Conservation (phyloP, 2,329 filamentous ascomycete genomes). For the Ophiostoma sp. region DNA sequence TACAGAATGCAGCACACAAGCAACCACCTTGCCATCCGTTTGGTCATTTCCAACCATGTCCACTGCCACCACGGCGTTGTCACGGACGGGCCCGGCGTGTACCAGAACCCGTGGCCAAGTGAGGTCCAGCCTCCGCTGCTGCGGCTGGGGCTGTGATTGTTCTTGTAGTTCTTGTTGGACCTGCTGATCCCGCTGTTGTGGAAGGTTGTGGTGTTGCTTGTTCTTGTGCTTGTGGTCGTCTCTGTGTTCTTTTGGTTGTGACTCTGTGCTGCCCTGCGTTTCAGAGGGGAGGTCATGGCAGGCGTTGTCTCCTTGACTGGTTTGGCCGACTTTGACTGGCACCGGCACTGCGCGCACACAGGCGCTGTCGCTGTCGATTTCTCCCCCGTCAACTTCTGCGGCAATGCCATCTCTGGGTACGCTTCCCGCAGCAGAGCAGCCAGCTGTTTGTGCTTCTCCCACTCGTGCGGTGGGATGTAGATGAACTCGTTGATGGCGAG, state of each 20-base stretch:
- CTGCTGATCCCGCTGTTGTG: not conserved
- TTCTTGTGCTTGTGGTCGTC: not conserved
- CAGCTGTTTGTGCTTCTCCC: not conserved
- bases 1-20: not conserved
- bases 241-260: not conserved
- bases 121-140: not conserved
- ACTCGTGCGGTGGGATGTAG: conserved; percentile 3
- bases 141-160: too few relatives aligned
- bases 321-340: not conserved
- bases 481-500: not conserved
- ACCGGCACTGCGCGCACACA: not conserved
- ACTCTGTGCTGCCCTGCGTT: not conserved
- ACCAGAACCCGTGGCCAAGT: conserved; percentile 16
- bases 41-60: not conserved
- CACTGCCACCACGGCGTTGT: not conserved
- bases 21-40: not conserved
- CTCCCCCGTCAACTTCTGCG: not conserved
- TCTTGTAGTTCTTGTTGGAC: too few relatives aligned
- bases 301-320: not conserved
- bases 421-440: not conserved
- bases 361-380: not conserved
- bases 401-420: not conserved
- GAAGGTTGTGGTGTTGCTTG: not conserved
- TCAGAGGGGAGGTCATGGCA: not conserved
- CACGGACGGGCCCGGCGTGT: conserved; percentile 25